A percentile compares a stretch with the other conserved stretches of the same genome.
Evolutionary conservation across 768 basidiomycete species (phyloP).

Genomic region (Sarcodon aspratus): DNA sequence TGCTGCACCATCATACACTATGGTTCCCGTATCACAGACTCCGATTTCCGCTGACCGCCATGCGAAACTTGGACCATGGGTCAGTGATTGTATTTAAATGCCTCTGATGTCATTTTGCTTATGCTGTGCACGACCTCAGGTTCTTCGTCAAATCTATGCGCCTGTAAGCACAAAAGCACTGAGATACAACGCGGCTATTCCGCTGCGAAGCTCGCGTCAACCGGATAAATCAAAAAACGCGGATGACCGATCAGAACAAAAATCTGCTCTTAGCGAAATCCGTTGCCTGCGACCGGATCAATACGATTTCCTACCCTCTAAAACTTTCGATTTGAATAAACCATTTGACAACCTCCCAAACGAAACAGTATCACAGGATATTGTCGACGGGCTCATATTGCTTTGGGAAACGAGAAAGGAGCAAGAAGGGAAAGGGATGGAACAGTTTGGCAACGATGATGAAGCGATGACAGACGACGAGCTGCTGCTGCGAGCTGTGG

Average conservation of each 20-base stretch:
- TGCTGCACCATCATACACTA: conserved; percentile 37
- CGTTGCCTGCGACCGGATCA: too few relatives aligned
- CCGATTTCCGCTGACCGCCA: conserved; percentile 42
- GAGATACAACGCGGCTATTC: conserved; percentile 33
- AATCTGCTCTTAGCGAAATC: not conserved
- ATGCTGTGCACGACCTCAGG: conserved; percentile 19
- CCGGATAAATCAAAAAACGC: conserved; percentile 10
- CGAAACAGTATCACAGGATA: conserved; percentile 31
- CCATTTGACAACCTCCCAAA: conserved; percentile 38
- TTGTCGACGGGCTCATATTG: conserved; percentile 38
- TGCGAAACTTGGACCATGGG: conserved; percentile 40
- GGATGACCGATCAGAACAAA: conserved; percentile 6
- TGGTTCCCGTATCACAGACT: conserved; percentile 32
- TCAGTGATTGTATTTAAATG: conserved; percentile 18
- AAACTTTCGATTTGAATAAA: conserved; percentile 18
- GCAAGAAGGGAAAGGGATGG: conserved; percentile 12
- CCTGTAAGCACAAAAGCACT: conserved; percentile 15
- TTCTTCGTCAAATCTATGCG: conserved; percentile 32
- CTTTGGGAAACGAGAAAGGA: conserved; percentile 17
- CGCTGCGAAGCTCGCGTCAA: conserved; percentile 16
- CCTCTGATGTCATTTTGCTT: conserved; percentile 1
- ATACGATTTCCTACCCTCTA: too few relatives aligned
- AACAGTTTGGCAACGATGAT: not conserved
- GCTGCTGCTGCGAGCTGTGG: not conserved
- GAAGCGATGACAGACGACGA: not conserved